Percentiles rank a stretch among this genome's conserved stretches.
Conservation (phyloP, 179 eudicot genomes). For the Dionaea muscipula region DNA sequence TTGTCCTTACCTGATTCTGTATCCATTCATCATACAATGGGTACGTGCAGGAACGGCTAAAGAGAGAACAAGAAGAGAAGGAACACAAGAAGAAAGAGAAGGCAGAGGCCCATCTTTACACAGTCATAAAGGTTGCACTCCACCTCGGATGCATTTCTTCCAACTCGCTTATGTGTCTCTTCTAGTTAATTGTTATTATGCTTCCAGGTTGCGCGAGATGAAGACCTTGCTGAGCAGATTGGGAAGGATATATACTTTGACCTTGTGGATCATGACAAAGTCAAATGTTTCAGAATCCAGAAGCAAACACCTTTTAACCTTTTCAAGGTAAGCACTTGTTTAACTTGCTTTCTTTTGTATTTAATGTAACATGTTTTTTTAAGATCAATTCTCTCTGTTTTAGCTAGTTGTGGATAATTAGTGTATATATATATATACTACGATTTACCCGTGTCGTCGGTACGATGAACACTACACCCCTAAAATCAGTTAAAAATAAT, state of each 20-base stretch:
- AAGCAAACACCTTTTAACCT: constrained; percentile 59
- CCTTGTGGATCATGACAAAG: constrained; percentile 84
- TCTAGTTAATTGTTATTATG: background rate
- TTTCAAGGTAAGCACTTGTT: constrained; percentile 90
- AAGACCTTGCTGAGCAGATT: constrained; percentile 62
- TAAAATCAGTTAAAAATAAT: no score
- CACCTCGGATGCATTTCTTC: no score
- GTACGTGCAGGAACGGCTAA: constrained; percentile 43
- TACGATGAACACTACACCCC: no score
- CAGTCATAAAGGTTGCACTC: constrained; percentile 44
- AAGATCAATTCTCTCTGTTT: no score
- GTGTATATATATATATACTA: no score
- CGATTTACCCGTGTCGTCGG: no score
- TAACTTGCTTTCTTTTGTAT: no score
- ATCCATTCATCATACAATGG: background rate
- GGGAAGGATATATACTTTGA: constrained; percentile 75
- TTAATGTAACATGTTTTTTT: no score
- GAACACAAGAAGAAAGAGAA: constrained; percentile 62
- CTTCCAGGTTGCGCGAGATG: constrained; percentile 68
- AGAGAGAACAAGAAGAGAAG: constrained; percentile 59
- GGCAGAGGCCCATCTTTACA: constrained; percentile 69
- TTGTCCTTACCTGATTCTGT: background rate
- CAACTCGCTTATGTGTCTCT: no score
- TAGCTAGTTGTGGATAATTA: no score
- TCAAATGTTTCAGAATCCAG: constrained; percentile 61